Conservation (phyloP, 352 stramenopile genomes). For the Globisporangium echinulatum region DNA sequence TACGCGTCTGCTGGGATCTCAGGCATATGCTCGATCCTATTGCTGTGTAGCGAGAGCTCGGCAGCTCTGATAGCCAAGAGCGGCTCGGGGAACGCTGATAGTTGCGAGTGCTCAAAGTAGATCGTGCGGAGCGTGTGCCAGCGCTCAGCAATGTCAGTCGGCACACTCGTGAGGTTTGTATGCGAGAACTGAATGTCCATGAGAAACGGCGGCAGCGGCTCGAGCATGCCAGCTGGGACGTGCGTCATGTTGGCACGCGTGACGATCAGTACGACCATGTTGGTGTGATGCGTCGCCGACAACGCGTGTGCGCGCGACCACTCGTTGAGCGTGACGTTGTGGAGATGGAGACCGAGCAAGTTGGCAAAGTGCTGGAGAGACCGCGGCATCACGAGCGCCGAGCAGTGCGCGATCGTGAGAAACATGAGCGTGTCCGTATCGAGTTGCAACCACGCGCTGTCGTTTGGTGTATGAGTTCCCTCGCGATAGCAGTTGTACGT, state of each 20-base stretch:
- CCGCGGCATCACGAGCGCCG: constrained; percentile 10
- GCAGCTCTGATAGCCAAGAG: not conserved
- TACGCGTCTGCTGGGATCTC: not conserved
- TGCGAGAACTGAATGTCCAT: constrained; percentile 18
- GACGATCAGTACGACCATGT: not conserved
- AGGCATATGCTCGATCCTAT: not conserved
- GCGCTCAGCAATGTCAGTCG: constrained; percentile 7
- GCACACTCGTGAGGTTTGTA: constrained; percentile 19
- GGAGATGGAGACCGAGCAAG: constrained; percentile 20
- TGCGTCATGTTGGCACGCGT: constrained; percentile 5
- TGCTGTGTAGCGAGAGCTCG: constrained; percentile 1
- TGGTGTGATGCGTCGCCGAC: not conserved
- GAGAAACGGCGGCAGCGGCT: constrained; percentile 4
- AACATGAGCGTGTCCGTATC: constrained; percentile 12
- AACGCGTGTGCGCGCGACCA: constrained; percentile 3
- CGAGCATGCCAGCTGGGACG: constrained; percentile 1
- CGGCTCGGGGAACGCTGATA: constrained; percentile 5
- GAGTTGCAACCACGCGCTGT: constrained; percentile 2
- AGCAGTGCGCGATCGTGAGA: constrained; percentile 20
- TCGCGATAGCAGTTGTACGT: constrained; percentile 11
- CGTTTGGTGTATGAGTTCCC: not conserved
- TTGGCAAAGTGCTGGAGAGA: constrained; percentile 17
- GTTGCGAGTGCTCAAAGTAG: constrained; percentile 15
- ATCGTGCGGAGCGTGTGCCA: constrained; percentile 17
- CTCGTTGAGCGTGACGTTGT: constrained; percentile 20